Conservation (phyloP, 78 protist species). For the slime mould (Dictyostelium discoideum) region DNA sequence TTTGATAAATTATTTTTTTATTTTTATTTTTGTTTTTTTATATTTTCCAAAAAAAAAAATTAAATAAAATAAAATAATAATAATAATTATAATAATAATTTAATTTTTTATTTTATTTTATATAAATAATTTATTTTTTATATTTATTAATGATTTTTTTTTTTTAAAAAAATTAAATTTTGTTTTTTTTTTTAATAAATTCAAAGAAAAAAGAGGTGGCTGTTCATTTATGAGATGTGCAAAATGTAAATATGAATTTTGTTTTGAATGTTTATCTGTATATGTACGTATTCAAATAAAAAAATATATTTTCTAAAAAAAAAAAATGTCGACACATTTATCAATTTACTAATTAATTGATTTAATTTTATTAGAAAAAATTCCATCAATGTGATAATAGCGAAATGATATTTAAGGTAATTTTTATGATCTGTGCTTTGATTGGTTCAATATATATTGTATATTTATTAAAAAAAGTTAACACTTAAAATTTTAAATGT, state of each 20-base stretch:
- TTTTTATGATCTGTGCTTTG: background rate
- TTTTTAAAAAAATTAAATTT: too few species aligned
- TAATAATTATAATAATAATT: too few species aligned
- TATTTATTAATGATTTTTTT: too few species aligned
- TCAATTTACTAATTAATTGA: too few species aligned
- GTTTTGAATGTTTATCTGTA: background rate
- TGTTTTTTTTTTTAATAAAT: too few species aligned
- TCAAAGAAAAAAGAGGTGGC: slow-evolving; percentile 10
- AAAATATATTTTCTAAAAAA: background rate
- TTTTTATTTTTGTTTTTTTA: background rate
- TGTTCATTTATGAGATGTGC: slow-evolving; percentile 1
- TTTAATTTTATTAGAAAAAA: background rate
- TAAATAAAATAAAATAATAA: too few species aligned
- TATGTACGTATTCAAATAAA: background rate
- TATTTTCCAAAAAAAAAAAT: background rate
- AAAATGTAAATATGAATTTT: slow-evolving; percentile 2
- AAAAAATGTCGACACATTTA: too few species aligned
- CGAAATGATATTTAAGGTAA: background rate
- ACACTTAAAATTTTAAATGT: background rate
- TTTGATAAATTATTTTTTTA: too few species aligned
- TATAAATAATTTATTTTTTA: too few species aligned
- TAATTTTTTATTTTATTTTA: too few species aligned
- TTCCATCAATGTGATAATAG: slow-evolving; percentile 9
- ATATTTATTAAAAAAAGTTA: background rate
- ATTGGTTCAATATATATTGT: background rate